A percentile compares a stretch with the other conserved stretches of the same genome.
These are phyloP conservation scores for Lumnitzera littorea DNA, from an alignment of 345 rosid genomes.

Conservation along the genomic window DNA sequence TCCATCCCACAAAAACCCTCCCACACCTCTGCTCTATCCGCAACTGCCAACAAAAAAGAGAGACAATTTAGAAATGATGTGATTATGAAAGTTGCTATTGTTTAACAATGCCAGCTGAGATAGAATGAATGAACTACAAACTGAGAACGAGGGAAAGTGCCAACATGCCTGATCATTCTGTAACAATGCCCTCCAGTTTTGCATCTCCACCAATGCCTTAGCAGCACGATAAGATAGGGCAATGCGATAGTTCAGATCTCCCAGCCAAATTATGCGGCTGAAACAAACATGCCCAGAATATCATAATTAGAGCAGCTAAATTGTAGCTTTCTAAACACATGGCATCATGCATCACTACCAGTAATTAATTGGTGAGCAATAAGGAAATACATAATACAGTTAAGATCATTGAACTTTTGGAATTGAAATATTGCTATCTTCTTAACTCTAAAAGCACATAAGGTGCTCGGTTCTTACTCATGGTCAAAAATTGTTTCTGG, in stretches of 20 bases:
- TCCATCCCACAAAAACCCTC: conserved; percentile 84
- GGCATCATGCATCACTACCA: not conserved
- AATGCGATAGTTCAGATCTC: conserved; percentile 94
- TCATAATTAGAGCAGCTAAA: not conserved
- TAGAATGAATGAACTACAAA: too few relatives aligned
- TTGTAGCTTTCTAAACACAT: not conserved
- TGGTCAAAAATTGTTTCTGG: conserved; percentile 93
- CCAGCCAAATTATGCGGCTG: conserved; percentile 97
- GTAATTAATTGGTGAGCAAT: conserved; percentile 1
- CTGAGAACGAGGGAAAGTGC: not conserved
- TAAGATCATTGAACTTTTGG: too few relatives aligned
- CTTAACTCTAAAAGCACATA: too few relatives aligned
- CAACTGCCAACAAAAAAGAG: conserved; percentile 39
- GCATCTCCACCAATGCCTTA: conserved; percentile 98
- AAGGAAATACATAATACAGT: too few relatives aligned
- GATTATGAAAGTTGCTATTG: not conserved
- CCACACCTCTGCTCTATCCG: conserved; percentile 86
- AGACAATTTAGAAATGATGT: conserved; percentile 15
- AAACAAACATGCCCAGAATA: conserved; percentile 5
- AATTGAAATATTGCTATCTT: too few relatives aligned
- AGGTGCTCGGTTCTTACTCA: conserved; percentile 53
- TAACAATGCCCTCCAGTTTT: conserved; percentile 94
- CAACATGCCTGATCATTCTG: conserved; percentile 83
- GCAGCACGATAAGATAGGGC: conserved; percentile 93
- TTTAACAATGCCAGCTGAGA: too few relatives aligned